phyloP scores from a whole-genome alignment of 495 filamentous ascomycete genomes.

The Penicillium riverlandense region DNA sequence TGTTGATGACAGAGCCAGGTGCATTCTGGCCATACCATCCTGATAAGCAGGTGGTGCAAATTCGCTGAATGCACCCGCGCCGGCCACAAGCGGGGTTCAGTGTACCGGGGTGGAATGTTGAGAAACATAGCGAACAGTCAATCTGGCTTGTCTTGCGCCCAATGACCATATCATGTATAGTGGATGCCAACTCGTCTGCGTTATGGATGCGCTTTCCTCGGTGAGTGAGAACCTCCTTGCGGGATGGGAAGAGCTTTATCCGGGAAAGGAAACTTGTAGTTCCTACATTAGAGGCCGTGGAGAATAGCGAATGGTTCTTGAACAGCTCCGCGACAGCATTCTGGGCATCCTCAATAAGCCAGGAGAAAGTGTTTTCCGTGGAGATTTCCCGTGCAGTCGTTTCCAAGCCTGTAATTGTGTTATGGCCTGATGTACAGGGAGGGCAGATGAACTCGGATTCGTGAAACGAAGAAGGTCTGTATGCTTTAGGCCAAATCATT shows the following conservation, averaged over 20 bases:
- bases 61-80: conserved; percentile 13
- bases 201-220: conserved; percentile 36
- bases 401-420: conserved; percentile 20
- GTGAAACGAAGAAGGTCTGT: conserved; percentile 19
- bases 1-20: conserved; percentile 28
- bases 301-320: conserved; percentile 28
- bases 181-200: conserved; percentile 13
- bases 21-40: conserved; percentile 19
- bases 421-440: conserved; percentile 21
- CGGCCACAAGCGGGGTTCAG: conserved; percentile 20
- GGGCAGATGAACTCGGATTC: conserved; percentile 24
- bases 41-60: conserved; percentile 15
- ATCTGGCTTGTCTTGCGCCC: conserved; percentile 21
- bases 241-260: conserved; percentile 26
- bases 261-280: conserved; percentile 18
- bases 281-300: conserved; percentile 24
- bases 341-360: conserved; percentile 30
- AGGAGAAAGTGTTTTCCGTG: conserved; percentile 26
- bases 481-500: conserved; percentile 34
- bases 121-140: conserved; percentile 36
- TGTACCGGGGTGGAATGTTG: conserved; percentile 9
- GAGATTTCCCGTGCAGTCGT: conserved; percentile 21
- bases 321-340: conserved; percentile 22
- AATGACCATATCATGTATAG: conserved; percentile 24
- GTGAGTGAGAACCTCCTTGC: conserved; percentile 9